Evolutionary conservation across 2,329 filamentous ascomycete genomes (phyloP).

Genomic region (Colletotrichum sp.): DNA sequence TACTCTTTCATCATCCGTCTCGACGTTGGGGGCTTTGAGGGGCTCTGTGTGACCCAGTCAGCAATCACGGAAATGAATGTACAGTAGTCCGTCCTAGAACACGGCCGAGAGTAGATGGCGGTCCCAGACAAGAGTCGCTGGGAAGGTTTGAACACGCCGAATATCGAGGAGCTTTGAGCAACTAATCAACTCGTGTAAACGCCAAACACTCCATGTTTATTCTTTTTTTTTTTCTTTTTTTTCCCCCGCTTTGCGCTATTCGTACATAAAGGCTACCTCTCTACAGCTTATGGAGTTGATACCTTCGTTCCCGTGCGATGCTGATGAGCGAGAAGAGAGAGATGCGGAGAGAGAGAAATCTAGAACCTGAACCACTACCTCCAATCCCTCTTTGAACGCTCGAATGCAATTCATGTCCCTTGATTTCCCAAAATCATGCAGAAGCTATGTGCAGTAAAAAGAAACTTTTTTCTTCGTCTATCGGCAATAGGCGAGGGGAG

Average conservation of each 20-base stretch:
- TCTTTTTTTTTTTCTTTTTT: background rate
- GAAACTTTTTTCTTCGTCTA: conserved; percentile 24
- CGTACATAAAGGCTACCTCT: conserved; percentile 8
- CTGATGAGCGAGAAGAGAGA: background rate
- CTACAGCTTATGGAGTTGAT: background rate
- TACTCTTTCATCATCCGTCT: background rate
- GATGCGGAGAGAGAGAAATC: background rate
- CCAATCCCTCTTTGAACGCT: conserved; percentile 15
- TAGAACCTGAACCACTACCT: conserved; percentile 13
- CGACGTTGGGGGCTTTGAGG: background rate
- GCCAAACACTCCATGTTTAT: conserved; percentile 12
- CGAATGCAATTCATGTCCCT: conserved; percentile 17
- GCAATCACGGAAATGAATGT: background rate
- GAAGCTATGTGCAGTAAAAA: conserved; percentile 16
- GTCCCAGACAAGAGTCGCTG: background rate
- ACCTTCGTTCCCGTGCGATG: conserved; percentile 1
- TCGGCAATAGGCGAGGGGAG: background rate
- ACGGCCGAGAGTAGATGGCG: background rate
- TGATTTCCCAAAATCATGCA: conserved; percentile 11
- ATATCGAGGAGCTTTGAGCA: background rate
- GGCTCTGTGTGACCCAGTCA: background rate
- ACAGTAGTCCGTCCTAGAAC: background rate
- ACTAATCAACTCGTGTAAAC: background rate
- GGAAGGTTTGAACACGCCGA: background rate
- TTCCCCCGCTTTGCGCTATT: background rate